Conservation (phyloP, 1,284 basidiomycete genomes). For the Heterobasidion parviporum region DNA sequence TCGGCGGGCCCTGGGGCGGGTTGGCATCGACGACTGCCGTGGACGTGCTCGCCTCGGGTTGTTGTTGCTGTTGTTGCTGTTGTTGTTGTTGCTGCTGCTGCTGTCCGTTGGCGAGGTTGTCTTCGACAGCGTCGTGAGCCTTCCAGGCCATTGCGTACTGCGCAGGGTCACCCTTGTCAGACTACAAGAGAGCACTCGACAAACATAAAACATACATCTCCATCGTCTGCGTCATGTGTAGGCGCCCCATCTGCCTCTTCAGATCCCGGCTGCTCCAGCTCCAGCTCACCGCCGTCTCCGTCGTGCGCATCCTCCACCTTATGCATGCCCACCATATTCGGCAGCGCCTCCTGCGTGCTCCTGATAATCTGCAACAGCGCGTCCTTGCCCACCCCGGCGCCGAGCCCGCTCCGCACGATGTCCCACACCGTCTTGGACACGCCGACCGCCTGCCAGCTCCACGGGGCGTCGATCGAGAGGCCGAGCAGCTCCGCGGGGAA, state of each 20-base stretch:
- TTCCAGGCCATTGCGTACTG: conserved; percentile 11
- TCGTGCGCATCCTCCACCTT: conserved; percentile 27
- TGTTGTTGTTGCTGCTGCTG: not conserved
- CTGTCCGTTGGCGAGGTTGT: conserved; percentile 1
- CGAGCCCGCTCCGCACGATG: conserved; percentile 49
- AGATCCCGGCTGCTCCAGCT: conserved; percentile 11
- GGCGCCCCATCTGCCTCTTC: conserved; percentile 19
- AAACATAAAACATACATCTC: conserved; percentile 2
- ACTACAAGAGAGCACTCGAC: not conserved
- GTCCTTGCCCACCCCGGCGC: conserved; percentile 48
- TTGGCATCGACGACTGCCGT: conserved; percentile 6
- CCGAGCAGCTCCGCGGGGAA: conserved; percentile 56
- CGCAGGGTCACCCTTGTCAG: not conserved
- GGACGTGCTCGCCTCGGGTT: conserved; percentile 6
- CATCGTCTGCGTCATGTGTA: conserved; percentile 5
- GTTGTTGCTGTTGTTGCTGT: not conserved
- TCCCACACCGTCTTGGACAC: conserved; percentile 63
- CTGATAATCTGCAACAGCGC: conserved; percentile 47
- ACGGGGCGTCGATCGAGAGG: conserved; percentile 41
- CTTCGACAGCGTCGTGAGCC: not conserved
- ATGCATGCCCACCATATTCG: conserved; percentile 16
- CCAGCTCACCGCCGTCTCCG: conserved; percentile 19
- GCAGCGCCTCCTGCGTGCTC: conserved; percentile 46
- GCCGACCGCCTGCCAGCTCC: conserved; percentile 67
- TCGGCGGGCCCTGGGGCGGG: conserved; percentile 4